Conservation (phyloP, 2,329 filamentous ascomycete species). For the Phyllosticta capitalensis region DNA sequence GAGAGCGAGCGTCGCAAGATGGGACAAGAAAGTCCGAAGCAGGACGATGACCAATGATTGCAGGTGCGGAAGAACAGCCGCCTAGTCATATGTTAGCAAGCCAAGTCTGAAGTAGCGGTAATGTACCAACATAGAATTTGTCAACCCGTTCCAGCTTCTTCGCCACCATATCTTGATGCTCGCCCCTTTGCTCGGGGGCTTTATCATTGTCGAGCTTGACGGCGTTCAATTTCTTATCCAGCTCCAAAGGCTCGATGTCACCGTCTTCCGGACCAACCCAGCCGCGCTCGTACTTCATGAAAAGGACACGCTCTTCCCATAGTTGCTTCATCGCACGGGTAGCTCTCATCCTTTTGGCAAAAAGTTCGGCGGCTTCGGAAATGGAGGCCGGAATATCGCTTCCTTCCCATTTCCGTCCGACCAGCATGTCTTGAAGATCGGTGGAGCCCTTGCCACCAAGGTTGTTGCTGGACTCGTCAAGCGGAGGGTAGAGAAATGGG, state of each 20-base stretch:
- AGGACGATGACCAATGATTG: constrained; percentile 91
- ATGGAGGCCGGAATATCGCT: constrained; percentile 91
- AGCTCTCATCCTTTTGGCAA: constrained; percentile 82
- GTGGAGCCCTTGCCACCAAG: constrained; percentile 82
- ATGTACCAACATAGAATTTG: constrained; percentile 69
- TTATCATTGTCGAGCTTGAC: constrained; percentile 22
- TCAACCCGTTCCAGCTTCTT: constrained; percentile 58
- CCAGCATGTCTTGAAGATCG: constrained; percentile 67
- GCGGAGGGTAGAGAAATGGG: constrained; percentile 89
- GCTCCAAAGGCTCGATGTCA: constrained; percentile 35
- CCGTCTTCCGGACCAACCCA: constrained; percentile 53
- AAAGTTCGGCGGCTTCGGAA: constrained; percentile 85
- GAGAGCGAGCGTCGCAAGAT: constrained; percentile 74
- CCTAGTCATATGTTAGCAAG: constrained; percentile 36
- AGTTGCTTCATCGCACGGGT: constrained; percentile 84
- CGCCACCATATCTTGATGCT: constrained; percentile 37
- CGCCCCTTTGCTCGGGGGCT: constrained; percentile 45
- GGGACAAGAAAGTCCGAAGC: constrained; percentile 76
- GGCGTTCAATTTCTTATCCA: constrained; percentile 12
- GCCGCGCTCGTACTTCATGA: constrained; percentile 84
- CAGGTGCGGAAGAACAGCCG: constrained; percentile 68
- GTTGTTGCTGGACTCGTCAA: constrained; percentile 80
- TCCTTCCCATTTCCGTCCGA: constrained; percentile 85
- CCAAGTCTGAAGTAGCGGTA: background rate
- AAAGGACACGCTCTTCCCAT: constrained; percentile 87